Conservation (phyloP, 2,329 filamentous ascomycete genomes). For the Emericellopsis cladophorae region DNA sequence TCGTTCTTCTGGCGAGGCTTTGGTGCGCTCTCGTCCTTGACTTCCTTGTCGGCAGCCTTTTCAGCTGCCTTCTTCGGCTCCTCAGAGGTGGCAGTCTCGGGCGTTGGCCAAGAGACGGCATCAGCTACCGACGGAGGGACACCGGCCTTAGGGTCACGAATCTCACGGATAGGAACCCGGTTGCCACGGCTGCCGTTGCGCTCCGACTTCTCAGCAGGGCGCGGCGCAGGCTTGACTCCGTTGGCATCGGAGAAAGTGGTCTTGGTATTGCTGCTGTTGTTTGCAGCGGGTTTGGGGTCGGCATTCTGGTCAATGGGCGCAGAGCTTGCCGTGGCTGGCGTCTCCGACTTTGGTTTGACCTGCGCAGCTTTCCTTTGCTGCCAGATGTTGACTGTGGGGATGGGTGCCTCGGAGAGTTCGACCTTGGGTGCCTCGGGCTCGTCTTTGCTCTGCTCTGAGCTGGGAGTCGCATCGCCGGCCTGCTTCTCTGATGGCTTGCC, state of each 20-base stretch:
- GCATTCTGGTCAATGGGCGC: no score
- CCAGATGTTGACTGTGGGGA: constrained; percentile 83
- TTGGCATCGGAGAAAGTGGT: constrained; percentile 9
- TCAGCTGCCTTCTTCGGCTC: constrained; percentile 64
- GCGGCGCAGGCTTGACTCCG: no score
- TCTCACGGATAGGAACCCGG: constrained; percentile 26
- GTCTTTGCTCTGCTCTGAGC: constrained; percentile 29
- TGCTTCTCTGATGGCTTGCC: constrained; percentile 35
- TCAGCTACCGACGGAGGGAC: constrained; percentile 58
- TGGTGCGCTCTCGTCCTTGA: constrained; percentile 33
- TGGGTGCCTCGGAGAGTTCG: constrained; percentile 66
- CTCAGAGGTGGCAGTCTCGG: constrained; percentile 59
- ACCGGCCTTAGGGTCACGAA: constrained; percentile 16
- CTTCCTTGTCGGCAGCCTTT: constrained; percentile 49
- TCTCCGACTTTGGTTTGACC: constrained; percentile 39
- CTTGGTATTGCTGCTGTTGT: constrained; percentile 5
- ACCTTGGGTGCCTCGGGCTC: constrained; percentile 38
- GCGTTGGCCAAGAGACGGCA: constrained; percentile 78
- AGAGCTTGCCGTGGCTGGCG: constrained; percentile 1
- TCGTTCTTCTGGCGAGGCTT: constrained; percentile 60
- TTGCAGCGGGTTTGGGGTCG: no score
- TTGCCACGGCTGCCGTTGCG: constrained; percentile 34
- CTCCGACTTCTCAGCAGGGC: constrained; percentile 24
- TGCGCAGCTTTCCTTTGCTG: constrained; percentile 58
- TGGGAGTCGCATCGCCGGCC: constrained; percentile 35